Evolutionary conservation across 2,329 filamentous ascomycete species (phyloP).

Genomic region (Bipolaris zeicola): DNA sequence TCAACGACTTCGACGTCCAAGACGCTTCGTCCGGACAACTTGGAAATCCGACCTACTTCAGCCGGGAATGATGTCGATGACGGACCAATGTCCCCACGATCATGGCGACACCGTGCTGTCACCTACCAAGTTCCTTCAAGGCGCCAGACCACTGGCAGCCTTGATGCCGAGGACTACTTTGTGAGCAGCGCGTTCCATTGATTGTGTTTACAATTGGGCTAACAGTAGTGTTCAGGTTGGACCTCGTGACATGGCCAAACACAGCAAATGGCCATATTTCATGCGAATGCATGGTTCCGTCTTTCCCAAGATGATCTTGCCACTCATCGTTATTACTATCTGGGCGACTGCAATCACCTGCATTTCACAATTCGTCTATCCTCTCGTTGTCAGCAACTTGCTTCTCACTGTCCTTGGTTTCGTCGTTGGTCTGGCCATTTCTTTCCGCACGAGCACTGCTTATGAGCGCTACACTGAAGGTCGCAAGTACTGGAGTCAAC

Average conservation of each 20-base stretch:
- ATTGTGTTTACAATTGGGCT: conserved; percentile 8
- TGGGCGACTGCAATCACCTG: conserved; percentile 72
- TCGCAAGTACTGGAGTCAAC: conserved; percentile 66
- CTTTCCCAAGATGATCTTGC: conserved; percentile 74
- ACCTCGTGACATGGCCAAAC: conserved; percentile 71
- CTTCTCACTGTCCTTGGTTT: conserved; percentile 80
- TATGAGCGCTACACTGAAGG: conserved; percentile 71
- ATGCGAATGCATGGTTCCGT: conserved; percentile 78
- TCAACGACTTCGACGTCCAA: conserved; percentile 37
- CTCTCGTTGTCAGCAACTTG: conserved; percentile 66
- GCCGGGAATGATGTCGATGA: conserved; percentile 17
- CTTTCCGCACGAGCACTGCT: conserved; percentile 76
- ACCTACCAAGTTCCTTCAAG: conserved; percentile 38
- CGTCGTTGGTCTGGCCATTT: conserved; percentile 78
- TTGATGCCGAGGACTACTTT: conserved; percentile 65
- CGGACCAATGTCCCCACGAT: conserved; percentile 38
- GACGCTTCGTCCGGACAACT: conserved; percentile 37
- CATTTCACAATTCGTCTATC: conserved; percentile 50
- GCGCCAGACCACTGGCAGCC: conserved; percentile 35
- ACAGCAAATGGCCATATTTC: conserved; percentile 78
- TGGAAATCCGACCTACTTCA: conserved; percentile 38
- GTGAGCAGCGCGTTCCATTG: conserved; percentile 47
- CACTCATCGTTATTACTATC: conserved; percentile 63
- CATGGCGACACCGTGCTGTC: conserved; percentile 37
- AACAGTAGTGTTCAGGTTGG: conserved; percentile 47